Evolutionary conservation across 441 rosid genomes (phyloP), one percentile per base, ranked within the genome.

Genomic region (Euphorbia schlechtendalii): DNA sequence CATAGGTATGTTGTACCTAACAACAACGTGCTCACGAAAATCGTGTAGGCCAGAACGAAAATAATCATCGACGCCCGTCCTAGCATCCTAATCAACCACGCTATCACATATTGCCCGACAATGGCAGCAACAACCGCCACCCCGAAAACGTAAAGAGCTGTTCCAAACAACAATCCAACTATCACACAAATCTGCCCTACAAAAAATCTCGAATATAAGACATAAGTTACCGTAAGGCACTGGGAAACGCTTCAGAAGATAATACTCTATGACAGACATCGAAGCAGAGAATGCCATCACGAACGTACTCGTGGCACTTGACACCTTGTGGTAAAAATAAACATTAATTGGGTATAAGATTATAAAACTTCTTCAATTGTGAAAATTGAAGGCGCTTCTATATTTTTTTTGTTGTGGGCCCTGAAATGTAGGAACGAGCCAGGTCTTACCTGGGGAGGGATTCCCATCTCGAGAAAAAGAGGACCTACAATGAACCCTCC

Each of bases 371-470:
- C n/a, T n/a, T n/a, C n/a, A n/a, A n/a, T n/a, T n/a, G n/a, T n/a
- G n/a, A n/a, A n/a, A n/a, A n/a, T n/a, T n/a, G n/a, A n/a, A n/a
- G n/a, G n/a, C n/a, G n/a, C n/a, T n/a, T n/a, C n/a, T n/a, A n/a
- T n/a, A n/a, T n/a, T n/a, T n/a, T n/a, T n/a, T n/a, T n/a, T n/a
- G n/a, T n/a, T n/a, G n/a, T n/a, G n/a, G n/a, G n/a, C n/a, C n/a
- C n/a, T n/a, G n/a, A n/a, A n/a, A n/a, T n/a, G n/a, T n/a, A n/a
- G n/a, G n/a, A n/a, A n/a, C n/a, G n/a, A n/a, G n/a, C n/a, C n/a
- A n/a, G n/a, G n/a, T n/a, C n/a, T n/a, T n/a, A n/a, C 86, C 91
- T 86, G 88, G 36, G 88, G 91, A 59, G 88, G 91, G 45, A 86
- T 64, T 61, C 84, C 88, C 69, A 86, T 76, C 75, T 83, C 85